Base-by-base conservation (phyloP, 768 basidiomycete species). In the Russula sp. region DNA sequence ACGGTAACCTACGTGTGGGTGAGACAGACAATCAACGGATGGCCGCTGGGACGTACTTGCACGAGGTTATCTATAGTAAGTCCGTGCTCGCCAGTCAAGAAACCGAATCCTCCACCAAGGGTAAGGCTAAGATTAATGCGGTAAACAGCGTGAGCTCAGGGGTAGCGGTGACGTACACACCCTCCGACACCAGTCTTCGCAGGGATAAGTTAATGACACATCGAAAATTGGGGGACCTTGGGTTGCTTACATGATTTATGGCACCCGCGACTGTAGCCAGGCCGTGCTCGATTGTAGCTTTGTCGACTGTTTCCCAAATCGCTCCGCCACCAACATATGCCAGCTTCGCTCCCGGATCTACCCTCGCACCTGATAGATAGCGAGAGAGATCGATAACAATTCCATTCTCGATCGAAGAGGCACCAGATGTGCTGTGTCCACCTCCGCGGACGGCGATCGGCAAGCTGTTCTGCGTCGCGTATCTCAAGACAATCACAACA, bases 371-470 rank as follows among this genome's bases (percentile, higher is more conserved):
- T 55, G 72, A 76, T 42, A 83, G 35, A 59, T 80, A 71, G 8
- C 76, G 73, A 34, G 77, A 78, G 9, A 82, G 74, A 69, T 83
- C 82, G 54, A 84, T 78, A n/a, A 83, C 80, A 57, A 84, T 63
- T 4, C 83, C 80, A 34, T 74, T 77, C 37, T 80, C 77, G 31
- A 66, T 64, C 2, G 81, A 81, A 1, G 80, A 82, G 14, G 78
- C 74, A 7, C 78, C 80, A 31, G 76, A 68, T 2, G 75, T 61
- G 61, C 71, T 78, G 58, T 83, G 81, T 4, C 82, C 82, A 9
- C 82, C 83, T 13, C 82, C 77, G 14, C 73, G 70, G 60, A 83
- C 71, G 14, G 79, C 80, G 47, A 82, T 66, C 4, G 70, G 68
- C 7, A 80, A 66, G 4, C 70, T 66, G 48, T 75, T 70, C 13